Evolutionary conservation across 176 grass and related monocot species (phyloP), one percentile per base, ranked within the genome.

Genomic region (Eragrostis curvula): DNA sequence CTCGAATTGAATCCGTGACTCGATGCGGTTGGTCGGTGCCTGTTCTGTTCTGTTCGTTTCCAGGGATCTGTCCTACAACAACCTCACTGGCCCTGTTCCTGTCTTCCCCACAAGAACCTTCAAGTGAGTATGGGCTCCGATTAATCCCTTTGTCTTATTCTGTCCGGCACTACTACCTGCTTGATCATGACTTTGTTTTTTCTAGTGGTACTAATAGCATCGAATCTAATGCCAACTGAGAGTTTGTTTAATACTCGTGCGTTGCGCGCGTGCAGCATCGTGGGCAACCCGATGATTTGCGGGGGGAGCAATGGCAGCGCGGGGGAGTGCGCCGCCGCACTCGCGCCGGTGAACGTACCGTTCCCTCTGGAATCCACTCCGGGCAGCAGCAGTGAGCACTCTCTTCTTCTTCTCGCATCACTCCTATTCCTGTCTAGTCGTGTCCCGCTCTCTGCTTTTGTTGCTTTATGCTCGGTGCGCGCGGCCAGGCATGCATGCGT

Each of bases 61-160:
- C 88, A 98, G 96, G 90, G 96, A 98, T 62, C 77, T 98, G 88
- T 98, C 96, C 30, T 98, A 86, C 86, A 98, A 98, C 84, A 95
- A 95, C 77, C 96, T 98, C 77, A 91, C 78, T 39, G 92, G 96
- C 27, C 88, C 84, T 70, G 86, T 98, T 32, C 84, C 96, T 29
- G 0, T 72, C 29, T 98, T 95, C 92, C 96, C 92, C 21, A 71
- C 92, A 56, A 82, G 92, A 70, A 98, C 82, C 14, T 98, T 98
- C 86, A 98, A 93, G 96, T 98, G 79, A 66, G 89, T 66, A 52
- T 80, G 56, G 68, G 52, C 60, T 58, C 32, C 13, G 4, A 50
- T 17, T 5, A 15, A 9, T 71, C 70, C 56, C 9, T 59, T 59
- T 59, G 60, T 81, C 55, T 70, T 65, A 87, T 63, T 68, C 42